phyloP scores from a whole-genome alignment of 1,139 yeast species.

The Meyerozyma guilliermondii region DNA sequence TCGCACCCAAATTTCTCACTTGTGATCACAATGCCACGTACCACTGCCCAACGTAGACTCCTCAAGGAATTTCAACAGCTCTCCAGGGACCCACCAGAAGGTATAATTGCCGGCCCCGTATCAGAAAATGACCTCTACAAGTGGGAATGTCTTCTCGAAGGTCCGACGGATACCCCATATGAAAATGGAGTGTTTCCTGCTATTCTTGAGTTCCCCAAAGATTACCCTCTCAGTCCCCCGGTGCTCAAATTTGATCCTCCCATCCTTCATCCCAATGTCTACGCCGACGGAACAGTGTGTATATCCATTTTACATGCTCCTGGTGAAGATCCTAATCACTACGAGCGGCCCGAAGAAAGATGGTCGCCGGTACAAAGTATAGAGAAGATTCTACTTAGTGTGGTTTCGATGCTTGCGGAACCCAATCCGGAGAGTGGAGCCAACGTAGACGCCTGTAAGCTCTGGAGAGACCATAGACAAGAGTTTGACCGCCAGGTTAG shows the following conservation, averaged over 20 bases:
- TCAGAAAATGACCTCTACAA: constrained; percentile 73
- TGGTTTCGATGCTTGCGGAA: constrained; percentile 93
- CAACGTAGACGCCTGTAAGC: constrained; percentile 90
- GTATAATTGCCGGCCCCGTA: constrained; percentile 89
- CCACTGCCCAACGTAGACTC: constrained; percentile 81
- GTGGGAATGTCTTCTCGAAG: constrained; percentile 92
- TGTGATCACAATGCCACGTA: constrained; percentile 22
- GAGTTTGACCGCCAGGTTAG: constrained; percentile 64
- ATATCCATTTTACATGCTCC: constrained; percentile 93
- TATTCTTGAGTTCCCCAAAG: constrained; percentile 72
- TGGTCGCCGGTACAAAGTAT: constrained; percentile 98
- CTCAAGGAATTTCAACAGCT: constrained; percentile 87
- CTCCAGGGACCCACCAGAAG: constrained; percentile 85
- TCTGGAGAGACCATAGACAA: constrained; percentile 81
- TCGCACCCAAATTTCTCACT: not conserved
- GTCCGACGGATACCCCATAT: constrained; percentile 90
- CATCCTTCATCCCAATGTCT: constrained; percentile 86
- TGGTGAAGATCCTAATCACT: constrained; percentile 95
- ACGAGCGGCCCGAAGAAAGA: constrained; percentile 91
- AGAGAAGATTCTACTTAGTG: constrained; percentile 88
- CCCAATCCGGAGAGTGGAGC: constrained; percentile 98
- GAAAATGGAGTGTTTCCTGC: constrained; percentile 95
- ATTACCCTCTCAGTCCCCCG: constrained; percentile 93
- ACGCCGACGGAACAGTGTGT: constrained; percentile 92
- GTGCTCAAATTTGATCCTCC: constrained; percentile 77